Evolutionary conservation across 495 filamentous ascomycete species (phyloP), one percentile per base, ranked within the genome.

Genomic region (Aspergillus panamensis): DNA sequence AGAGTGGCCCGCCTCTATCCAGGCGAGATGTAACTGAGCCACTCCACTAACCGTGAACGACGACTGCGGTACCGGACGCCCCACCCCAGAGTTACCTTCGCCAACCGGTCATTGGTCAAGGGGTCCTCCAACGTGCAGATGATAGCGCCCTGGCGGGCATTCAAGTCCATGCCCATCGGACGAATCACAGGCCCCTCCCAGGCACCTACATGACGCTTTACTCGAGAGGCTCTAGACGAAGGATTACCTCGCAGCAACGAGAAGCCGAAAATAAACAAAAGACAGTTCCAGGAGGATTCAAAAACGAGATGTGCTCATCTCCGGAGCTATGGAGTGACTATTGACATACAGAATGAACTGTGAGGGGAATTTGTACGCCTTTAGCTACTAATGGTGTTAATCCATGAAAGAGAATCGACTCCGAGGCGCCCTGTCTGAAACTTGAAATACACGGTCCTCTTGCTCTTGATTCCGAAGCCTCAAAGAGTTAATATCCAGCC

Each of bases 191-290:
- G 8, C 3, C 33, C 17, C 17, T 43, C 52, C 49, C 20, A 49
- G 57, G 42, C 61, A 58, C 58, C 59, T 64, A 62, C 65, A 67
- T 57, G 51, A 43, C 62, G 59, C 62, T 62, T 67, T 59, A 58
- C 59, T 58, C 30, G 48, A 58, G 50, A 58, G 53, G 61, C 58
- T 56, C 57, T 55, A 59, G 60, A 30, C 42, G 50, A 62, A 58
- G 57, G 53, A 59, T 59, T 31, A 37, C 42, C 45, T 52, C 32
- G 48, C 20, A 16, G 58, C 42, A 47, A 30, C 10, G 54, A 49
- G 60, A 57, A 57, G 25, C 25, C 49, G 45, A 31, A 43, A 49
- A 49, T 49, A 49, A 49, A 49, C 21, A 49, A 49, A 49, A 14
- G 31, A 43, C 39, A 35, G 20, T 37, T 48, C 56, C 48, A n/a